Evolutionary conservation across 2,329 filamentous ascomycete species (phyloP), one percentile per base, ranked within the genome.

Genomic region (Pseudogymnoascus sp.): DNA sequence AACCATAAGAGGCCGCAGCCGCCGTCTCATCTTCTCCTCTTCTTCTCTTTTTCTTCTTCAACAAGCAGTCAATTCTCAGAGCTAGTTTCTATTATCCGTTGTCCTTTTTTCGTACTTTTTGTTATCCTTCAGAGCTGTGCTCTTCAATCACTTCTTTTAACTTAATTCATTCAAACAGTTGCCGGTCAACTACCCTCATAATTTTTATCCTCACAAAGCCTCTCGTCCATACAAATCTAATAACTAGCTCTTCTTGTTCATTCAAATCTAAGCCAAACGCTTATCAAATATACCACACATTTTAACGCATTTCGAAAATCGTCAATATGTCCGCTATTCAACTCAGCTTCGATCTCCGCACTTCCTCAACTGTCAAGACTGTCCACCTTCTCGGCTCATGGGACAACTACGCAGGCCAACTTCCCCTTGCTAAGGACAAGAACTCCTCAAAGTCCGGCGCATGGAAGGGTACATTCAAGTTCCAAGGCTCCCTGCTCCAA

Each of bases 301-400:
- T 71, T 69, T 69, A 75, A 16, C 47, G 47, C 47, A 54, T 54
- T 31, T 16, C 47, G 74, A 71, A 71, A 70, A 66, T 70, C 73
- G 73, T 67, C 73, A 75, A 70, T 72, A 96, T 96, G 91, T 88
- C 93, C 78, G 83, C 91, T 76, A 87, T 95, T 79, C 93, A 97
- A 81, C 88, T 96, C 71, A 93, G 92, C 75, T 97, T 97, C 81
- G 88, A 89, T 77, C 90, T 97, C 77, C 91, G 93, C 81, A 96
- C 96, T 77, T 96, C 93, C 75, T 87, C 91, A 75, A 91, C 92
- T 80, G 91, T 96, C 84, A 96, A 97, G 86, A 93, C 93, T 74
- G 93, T 96, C 75, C 93, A 97, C 77, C 84, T 99, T 71, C 89
- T 97, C 79, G 93, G 93, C 74, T 97, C 93, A 70, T 99, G 93